Evolutionary conservation across 257 asterid species (phyloP).

Genomic region (Solanum boliviense): DNA sequence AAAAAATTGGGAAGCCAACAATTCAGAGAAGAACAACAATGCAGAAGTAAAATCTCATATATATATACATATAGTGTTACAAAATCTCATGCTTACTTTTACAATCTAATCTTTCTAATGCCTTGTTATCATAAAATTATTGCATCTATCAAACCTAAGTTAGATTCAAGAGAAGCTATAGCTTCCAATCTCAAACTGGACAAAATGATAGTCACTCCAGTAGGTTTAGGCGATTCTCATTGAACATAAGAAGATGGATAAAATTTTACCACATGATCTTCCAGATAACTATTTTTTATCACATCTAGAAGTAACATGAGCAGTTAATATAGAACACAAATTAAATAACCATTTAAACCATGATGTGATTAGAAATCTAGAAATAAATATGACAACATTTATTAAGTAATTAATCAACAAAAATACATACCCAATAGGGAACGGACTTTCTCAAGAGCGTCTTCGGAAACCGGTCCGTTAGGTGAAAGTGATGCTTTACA

Average conservation of each 20-base stretch:
- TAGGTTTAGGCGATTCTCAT: neutral
- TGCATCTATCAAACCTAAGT: neutral
- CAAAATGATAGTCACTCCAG: neutral
- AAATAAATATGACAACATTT: neutral
- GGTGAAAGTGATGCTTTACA: constrained; percentile 82
- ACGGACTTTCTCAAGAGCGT: constrained; percentile 77
- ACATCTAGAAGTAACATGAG: neutral
- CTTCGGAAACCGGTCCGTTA: constrained; percentile 92
- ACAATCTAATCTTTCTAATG: neutral
- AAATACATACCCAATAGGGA: constrained; percentile 61
- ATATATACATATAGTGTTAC: neutral
- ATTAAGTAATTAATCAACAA: neutral
- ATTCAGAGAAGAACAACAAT: neutral
- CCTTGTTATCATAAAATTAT: neutral
- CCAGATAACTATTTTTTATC: neutral
- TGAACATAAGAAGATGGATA: neutral
- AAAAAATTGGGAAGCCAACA: neutral
- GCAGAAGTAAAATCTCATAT: neutral
- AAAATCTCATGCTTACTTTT: neutral
- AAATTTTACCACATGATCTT: neutral
- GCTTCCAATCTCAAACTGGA: neutral
- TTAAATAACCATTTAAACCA: neutral
- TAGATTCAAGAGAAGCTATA: neutral
- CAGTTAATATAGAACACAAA: neutral
- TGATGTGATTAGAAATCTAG: neutral